Evolutionary conservation across 2,329 filamentous ascomycete species (phyloP).

Genomic region (Epichloe scottii): DNA sequence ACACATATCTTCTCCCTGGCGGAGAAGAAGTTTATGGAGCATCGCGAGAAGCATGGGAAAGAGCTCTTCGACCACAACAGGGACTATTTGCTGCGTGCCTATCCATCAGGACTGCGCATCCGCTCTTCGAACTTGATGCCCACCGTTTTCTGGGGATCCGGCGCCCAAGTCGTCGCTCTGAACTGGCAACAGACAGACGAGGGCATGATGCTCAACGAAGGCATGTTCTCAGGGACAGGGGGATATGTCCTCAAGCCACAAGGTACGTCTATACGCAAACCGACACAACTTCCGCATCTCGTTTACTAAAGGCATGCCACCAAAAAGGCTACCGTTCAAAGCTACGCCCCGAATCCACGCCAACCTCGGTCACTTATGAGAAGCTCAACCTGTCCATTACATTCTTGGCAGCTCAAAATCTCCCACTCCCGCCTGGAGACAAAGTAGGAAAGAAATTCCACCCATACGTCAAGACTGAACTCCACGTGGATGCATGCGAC

Average conservation of each 20-base stretch:
- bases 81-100: constrained; percentile 73
- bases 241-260: constrained; percentile 80
- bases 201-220: constrained; percentile 92
- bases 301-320: background rate
- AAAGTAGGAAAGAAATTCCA: constrained; percentile 45
- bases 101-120: constrained; percentile 72
- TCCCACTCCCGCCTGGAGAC: constrained; percentile 50
- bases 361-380: constrained; percentile 32
- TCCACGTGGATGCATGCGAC: constrained; percentile 63
- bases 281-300: background rate
- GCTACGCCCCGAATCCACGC: constrained; percentile 10
- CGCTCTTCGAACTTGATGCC: constrained; percentile 81
- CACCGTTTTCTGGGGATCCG: constrained; percentile 72
- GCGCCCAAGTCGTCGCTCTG: constrained; percentile 80
- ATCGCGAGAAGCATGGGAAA: constrained; percentile 35
- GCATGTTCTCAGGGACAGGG: constrained; percentile 73
- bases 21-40: constrained; percentile 50
- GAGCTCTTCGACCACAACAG: constrained; percentile 71
- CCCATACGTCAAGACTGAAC: constrained; percentile 71
- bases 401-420: constrained; percentile 62
- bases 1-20: constrained; percentile 58
- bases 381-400: constrained; percentile 60
- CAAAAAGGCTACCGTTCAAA: constrained; percentile 19
- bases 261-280: constrained; percentile 28
- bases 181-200: constrained; percentile 91